These are phyloP conservation scores for Clarireedia monteithiana DNA, from an alignment of 2,329 filamentous ascomycete genomes.

Conservation along the genomic window DNA sequence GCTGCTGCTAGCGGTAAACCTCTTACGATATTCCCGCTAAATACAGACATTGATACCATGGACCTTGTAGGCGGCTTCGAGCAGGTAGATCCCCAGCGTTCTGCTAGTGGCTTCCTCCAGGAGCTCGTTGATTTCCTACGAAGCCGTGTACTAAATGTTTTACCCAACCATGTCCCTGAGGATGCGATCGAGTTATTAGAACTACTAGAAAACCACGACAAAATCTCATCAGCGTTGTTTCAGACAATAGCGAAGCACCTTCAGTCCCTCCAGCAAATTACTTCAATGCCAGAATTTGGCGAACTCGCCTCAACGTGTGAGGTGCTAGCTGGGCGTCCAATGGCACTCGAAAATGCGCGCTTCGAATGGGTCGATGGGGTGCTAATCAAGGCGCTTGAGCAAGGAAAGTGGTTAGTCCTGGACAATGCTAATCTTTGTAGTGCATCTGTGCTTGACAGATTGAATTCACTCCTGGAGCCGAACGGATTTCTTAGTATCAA, in stretches of 20 bases:
- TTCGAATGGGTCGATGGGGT: conserved; percentile 97
- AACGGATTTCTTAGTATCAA: conserved; percentile 85
- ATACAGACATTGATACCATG: conserved; percentile 93
- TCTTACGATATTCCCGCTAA: conserved; percentile 79
- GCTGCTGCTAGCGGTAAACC: conserved; percentile 71
- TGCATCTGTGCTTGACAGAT: conserved; percentile 83
- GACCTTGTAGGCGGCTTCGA: conserved; percentile 96
- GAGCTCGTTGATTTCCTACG: conserved; percentile 47
- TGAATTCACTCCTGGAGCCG: conserved; percentile 91
- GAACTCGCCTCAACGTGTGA: conserved; percentile 20
- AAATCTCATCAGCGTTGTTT: conserved; percentile 19
- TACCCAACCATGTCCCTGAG: conserved; percentile 40
- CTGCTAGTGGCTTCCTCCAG: conserved; percentile 53
- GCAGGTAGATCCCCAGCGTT: conserved; percentile 75
- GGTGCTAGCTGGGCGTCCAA: conserved; percentile 42
- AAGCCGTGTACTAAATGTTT: conserved; percentile 38
- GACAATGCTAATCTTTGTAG: conserved; percentile 98
- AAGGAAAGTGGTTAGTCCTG: conserved; percentile 86
- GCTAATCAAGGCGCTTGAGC: conserved; percentile 76
- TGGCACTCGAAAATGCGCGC: conserved; percentile 60
- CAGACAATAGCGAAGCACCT: conserved; percentile 28
- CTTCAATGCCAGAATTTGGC: conserved; percentile 34
- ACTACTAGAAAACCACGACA: conserved; percentile 32
- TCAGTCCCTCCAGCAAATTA: conserved; percentile 25
- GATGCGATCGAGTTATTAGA: conserved; percentile 45